Base-by-base conservation (phyloP, 1,139 yeast genomes). In the Sugiyamaella castrensis region DNA sequence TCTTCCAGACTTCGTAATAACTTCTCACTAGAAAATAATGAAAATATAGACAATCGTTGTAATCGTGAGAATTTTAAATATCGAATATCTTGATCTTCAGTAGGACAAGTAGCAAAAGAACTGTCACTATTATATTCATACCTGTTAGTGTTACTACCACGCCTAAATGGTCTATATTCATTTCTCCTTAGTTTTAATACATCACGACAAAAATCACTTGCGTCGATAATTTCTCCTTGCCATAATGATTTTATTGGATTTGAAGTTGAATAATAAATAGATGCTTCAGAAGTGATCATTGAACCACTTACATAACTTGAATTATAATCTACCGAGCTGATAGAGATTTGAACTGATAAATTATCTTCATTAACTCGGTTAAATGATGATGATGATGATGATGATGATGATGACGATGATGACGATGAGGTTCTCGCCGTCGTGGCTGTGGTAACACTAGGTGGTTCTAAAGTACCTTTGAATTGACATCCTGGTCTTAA, bases 211-310 rank as follows among this genome's bases (percentile, higher is more conserved):
- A 42, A 42, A 4, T 42, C 36, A 13, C 10, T 9, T 1, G 46
- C 40, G 12, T 42, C 46, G 26, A 42, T 29, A 10, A 42, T 42
- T 13, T 42, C 46, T 24, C 46, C 46, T 8, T 26, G 30, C 46
- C 46, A 42, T 39, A 28, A 36, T 36, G 35, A 35, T 16, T 42
- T 40, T 11, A 15, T 27, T n/a, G 45, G 45, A 16, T 34, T 33
- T 8, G 28, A 24, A 24, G 35, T 24, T 6, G 45, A 41, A 15
- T 34, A 42, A 30, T 35, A 42, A 27, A 36, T 36, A 11, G 46
- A 42, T 29, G 40, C 36, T 36, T 42, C 46, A 6, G 46, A 35
- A 2, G 40, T 42, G 9, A 33, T 15, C 4, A 42, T 35, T 7
- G 46, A 42, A n/a, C 46, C 46, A 11, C 30, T 29, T 8, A 42